These are phyloP conservation scores for Botryotinia convoluta DNA, from an alignment of 2,329 filamentous ascomycete species.

Conservation along the genomic window DNA sequence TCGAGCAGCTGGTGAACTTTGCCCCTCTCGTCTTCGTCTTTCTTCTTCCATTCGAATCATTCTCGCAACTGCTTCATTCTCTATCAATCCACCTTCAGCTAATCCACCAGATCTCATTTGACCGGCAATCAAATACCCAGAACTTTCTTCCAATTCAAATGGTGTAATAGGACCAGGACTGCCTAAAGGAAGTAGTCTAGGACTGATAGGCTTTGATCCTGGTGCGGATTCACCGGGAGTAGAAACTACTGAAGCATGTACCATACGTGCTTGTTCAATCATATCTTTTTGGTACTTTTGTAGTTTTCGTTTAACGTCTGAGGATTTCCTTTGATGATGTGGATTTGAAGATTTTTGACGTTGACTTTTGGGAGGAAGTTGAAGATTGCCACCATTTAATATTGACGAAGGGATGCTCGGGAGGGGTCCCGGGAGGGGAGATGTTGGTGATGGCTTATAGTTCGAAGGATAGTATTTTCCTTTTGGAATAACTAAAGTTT, in stretches of 20 bases:
- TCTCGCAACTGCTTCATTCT: conserved; percentile 15
- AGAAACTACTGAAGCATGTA: conserved; percentile 28
- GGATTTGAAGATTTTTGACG: conserved; percentile 36
- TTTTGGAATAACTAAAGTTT: conserved; percentile 45
- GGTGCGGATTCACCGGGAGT: conserved; percentile 36
- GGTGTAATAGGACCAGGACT: conserved; percentile 62
- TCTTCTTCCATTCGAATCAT: conserved; percentile 19
- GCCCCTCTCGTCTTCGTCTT: conserved; percentile 16
- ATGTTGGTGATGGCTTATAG: conserved; percentile 44
- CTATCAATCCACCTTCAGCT: conserved; percentile 15
- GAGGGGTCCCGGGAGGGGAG: conserved; percentile 28
- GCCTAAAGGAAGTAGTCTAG: conserved; percentile 51
- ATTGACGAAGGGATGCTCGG: conserved; percentile 22
- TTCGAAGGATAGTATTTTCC: conserved; percentile 65
- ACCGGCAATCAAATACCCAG: conserved; percentile 33
- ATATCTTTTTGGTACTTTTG: conserved; percentile 61
- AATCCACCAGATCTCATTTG: conserved; percentile 13
- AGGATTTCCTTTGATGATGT: conserved; percentile 42
- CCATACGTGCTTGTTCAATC: conserved; percentile 55
- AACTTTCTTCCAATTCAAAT: conserved; percentile 51
- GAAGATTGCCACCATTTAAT: conserved; percentile 32
- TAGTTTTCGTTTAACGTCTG: conserved; percentile 51
- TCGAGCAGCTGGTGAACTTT: conserved; percentile 16
- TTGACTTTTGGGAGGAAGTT: conserved; percentile 35
- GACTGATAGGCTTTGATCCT: conserved; percentile 47